Base-by-base conservation (phyloP, 2,329 filamentous ascomycete genomes). In the Trichoderma koningii region DNA sequence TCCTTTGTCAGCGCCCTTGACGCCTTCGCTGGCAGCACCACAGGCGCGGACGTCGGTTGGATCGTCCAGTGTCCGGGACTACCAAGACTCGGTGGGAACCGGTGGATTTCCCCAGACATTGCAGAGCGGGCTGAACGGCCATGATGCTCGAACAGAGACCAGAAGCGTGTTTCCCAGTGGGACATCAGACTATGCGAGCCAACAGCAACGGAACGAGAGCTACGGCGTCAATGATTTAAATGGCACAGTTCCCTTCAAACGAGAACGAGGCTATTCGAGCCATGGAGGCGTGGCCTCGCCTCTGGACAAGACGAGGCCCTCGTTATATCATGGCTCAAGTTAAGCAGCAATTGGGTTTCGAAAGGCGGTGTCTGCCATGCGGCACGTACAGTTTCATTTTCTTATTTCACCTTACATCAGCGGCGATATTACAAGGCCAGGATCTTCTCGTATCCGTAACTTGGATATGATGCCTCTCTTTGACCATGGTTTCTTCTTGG, bases 41-140 rank as follows among this genome's bases (percentile, higher is more conserved):
- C 65, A 42, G 17, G 17, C 48, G 23, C 69, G 69, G 55, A 41
- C 69, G 1, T 68, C 71, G 6, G 65, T 60, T 61, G 72, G 75
- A 57, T 71, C 76, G 65, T 66, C 74, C 66, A 70, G 73, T 14
- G 74, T 76, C 34, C 75, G 74, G 21, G 82, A 85, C 62, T 85
- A 84, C 71, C 79, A 79, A 14, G 81, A 83, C 70, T 78, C 83
- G 64, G 79, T 80, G 3, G 80, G 83, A 3, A 76, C 83, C 0
- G 80, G 79, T 60, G 84, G 86, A 62, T 86, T 85, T 68, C 77
- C 78, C 2, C 80, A 81, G 65, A 79, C 80, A 5, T 78, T 83
- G 66, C 79, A 56, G 21, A 55, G 26, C 14, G 52, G 64, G 14
- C n/a, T 60, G 55, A 55, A 44, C 4, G 74, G 70, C 62, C 75